These are phyloP conservation scores for Paragyromitra xinjiangensis DNA, from an alignment of 495 filamentous ascomycete genomes.

Conservation along the genomic window DNA sequence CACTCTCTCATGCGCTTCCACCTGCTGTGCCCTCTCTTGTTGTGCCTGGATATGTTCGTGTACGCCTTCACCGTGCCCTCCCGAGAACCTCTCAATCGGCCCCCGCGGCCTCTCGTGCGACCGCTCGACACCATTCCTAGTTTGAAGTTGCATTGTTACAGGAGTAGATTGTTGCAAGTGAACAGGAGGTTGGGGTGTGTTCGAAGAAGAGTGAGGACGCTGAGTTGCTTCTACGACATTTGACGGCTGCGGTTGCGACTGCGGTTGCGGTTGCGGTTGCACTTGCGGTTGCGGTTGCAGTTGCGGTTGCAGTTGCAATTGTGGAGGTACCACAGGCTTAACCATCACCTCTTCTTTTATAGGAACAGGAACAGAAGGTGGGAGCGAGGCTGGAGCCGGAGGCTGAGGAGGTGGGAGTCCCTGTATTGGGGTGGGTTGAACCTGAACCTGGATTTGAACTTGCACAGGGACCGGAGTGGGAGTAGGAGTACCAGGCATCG, in stretches of 20 bases:
- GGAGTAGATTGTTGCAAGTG: constrained; percentile 31
- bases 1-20: background rate
- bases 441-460: constrained; percentile 36
- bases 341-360: constrained; percentile 42
- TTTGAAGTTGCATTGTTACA: constrained; percentile 1
- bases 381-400: constrained; percentile 8
- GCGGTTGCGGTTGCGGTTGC: constrained; percentile 27
- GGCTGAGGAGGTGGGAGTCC: constrained; percentile 19
- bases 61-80: constrained; percentile 24
- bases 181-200: constrained; percentile 21
- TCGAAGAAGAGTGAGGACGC: constrained; percentile 34
- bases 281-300: constrained; percentile 9
- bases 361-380: constrained; percentile 27
- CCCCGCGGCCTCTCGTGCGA: constrained; percentile 11
- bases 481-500: constrained; percentile 38
- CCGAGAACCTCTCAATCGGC: constrained; percentile 10
- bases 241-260: constrained; percentile 18
- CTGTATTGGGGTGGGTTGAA: constrained; percentile 29
- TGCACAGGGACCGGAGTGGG: constrained; percentile 31
- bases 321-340: constrained; percentile 26
- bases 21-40: constrained; percentile 2
- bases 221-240: constrained; percentile 20
- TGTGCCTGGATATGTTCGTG: constrained; percentile 13
- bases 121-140: constrained; percentile 12
- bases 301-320: constrained; percentile 29